A percentile compares a stretch with the other conserved stretches of the same genome.
phyloP scores from a whole-genome alignment of 2,329 filamentous ascomycete species.

The Ceratocystiopsis sp. region DNA sequence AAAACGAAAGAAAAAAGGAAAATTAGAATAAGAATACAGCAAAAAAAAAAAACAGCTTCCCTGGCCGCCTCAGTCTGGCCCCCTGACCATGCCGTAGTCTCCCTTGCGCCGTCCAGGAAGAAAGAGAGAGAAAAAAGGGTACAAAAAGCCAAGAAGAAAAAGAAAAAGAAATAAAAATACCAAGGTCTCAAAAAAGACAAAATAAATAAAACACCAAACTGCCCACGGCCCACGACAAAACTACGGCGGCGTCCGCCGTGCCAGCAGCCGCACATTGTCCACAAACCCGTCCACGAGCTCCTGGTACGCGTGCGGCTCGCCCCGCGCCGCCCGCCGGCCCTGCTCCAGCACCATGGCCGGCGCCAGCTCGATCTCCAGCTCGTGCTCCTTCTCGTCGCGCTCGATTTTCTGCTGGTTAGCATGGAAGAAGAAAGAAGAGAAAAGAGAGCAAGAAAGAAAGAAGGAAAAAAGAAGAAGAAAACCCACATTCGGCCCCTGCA shows the following conservation, averaged over 20 bases:
- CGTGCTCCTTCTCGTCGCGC: constrained; percentile 48
- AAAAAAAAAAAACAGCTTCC: not conserved
- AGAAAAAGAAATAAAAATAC: not conserved
- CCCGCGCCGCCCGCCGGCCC: constrained; percentile 35
- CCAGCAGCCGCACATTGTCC: constrained; percentile 50
- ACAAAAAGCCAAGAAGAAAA: not conserved
- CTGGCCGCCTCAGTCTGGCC: constrained; percentile 4
- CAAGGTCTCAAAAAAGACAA: not conserved
- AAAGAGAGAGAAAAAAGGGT: not conserved
- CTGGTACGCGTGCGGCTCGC: constrained; percentile 41
- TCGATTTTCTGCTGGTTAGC: constrained; percentile 18
- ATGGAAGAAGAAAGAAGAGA: not conserved
- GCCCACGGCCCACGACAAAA: not conserved
- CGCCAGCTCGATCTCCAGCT: constrained; percentile 66
- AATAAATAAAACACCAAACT: not conserved
- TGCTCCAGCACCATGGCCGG: constrained; percentile 47
- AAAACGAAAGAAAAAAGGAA: no score
- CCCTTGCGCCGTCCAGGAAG: not conserved
- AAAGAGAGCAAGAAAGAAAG: no score
- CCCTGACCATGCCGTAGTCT: no score
- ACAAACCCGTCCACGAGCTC: constrained; percentile 56
- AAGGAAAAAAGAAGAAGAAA: no score
- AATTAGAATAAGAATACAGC: no score
- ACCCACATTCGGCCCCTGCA: constrained; percentile 8
- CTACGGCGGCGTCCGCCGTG: constrained; percentile 4